phyloP scores from a whole-genome alignment of 257 asterid species.

The Cynanchum wilfordii region DNA sequence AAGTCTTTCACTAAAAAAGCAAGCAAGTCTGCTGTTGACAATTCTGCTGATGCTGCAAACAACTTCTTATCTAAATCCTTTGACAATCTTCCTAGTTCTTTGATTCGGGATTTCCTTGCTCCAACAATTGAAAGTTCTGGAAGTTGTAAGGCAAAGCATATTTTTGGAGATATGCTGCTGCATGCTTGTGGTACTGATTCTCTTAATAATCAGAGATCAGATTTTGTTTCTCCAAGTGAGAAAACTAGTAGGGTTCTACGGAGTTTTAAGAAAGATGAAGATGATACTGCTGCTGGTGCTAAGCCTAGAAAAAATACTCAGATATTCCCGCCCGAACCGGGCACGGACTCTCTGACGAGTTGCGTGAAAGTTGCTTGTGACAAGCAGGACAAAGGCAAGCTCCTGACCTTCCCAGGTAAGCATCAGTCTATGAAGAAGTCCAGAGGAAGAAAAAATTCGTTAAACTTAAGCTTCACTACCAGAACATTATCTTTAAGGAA shows the following conservation, averaged over 20 bases:
- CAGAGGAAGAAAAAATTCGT: neutral
- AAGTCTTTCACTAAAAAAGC: conserved; percentile 30
- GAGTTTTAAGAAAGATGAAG: conserved; percentile 6
- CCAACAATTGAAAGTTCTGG: conserved; percentile 20
- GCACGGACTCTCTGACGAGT: conserved; percentile 25
- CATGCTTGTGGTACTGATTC: conserved; percentile 18
- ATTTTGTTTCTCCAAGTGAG: conserved; percentile 7
- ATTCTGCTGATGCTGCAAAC: conserved; percentile 12
- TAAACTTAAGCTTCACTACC: neutral
- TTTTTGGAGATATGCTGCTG: conserved; percentile 27
- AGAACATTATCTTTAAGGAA: conserved; percentile 11
- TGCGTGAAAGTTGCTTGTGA: conserved; percentile 1
- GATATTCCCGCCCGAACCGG: neutral
- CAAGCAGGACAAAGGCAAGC: neutral
- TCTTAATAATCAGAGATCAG: conserved; percentile 2
- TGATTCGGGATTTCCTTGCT: conserved; percentile 25
- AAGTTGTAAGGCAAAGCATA: conserved; percentile 13
- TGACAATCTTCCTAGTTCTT: conserved; percentile 25
- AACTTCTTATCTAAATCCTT: conserved; percentile 8
- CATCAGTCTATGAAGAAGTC: neutral
- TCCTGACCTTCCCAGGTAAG: neutral
- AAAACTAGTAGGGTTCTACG: neutral
- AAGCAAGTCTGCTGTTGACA: conserved; percentile 6
- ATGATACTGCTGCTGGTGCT: neutral
- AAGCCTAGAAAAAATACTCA: neutral